Conservation (phyloP, 208 protist species). For the Entamoeba invadens region DNA sequence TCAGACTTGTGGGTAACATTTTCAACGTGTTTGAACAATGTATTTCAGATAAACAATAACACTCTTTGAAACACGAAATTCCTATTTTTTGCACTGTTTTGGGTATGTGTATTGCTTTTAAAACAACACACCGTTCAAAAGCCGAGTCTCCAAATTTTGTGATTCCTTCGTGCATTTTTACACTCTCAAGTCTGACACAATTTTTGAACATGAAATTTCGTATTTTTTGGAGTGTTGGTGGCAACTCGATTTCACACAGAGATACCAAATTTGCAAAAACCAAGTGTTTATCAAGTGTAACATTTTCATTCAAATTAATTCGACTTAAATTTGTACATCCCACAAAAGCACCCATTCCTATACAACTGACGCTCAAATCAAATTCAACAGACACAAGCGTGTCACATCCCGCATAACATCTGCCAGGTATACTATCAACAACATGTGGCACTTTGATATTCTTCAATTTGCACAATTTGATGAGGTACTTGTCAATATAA, state of each 20-base stretch:
- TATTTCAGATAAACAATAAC: neutral
- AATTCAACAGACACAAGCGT: neutral
- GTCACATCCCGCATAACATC: too few relatives aligned
- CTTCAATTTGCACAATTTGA: too few relatives aligned
- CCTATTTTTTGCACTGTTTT: neutral
- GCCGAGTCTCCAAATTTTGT: neutral
- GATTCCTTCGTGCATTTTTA: neutral
- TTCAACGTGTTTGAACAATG: too few relatives aligned
- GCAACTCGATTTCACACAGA: too few relatives aligned
- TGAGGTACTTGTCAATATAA: too few relatives aligned
- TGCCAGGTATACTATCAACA: too few relatives aligned
- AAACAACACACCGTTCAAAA: neutral
- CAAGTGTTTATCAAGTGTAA: too few relatives aligned
- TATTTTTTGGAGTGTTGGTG: too few relatives aligned
- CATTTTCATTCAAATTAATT: neutral
- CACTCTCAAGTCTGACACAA: neutral
- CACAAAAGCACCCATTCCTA: neutral
- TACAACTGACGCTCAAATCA: neutral
- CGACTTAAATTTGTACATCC: neutral
- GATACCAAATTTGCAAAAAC: too few relatives aligned
- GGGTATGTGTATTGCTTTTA: neutral
- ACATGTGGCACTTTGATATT: too few relatives aligned
- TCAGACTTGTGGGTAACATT: too few relatives aligned
- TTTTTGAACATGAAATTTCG: too few relatives aligned
- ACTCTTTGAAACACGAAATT: neutral